Base-by-base conservation (phyloP, 169 alveolate species). In the Fabrea salina region DNA sequence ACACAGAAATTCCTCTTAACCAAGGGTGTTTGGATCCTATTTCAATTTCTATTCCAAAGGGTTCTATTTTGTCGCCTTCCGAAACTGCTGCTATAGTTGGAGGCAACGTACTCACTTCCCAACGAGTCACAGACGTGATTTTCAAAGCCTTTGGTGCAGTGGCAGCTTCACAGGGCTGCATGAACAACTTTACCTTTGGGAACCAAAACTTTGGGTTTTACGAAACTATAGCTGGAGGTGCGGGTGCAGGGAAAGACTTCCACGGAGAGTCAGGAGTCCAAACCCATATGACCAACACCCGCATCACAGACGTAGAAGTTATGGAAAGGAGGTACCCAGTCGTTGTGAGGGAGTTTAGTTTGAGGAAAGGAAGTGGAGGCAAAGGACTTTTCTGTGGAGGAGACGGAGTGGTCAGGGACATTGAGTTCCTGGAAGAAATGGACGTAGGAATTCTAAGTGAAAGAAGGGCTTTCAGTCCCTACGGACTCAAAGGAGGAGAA, bases 211-310 rank as follows among this genome's bases (percentile, higher is more conserved):
- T 87, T 41, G 91, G 92, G 4, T 93, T 85, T 80, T 91, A 91
- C 82, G 96, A 93, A 74, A 93, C 97, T 3, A 90, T 93, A 2
- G 92, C 90, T 32, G 97, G 97, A 30, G 97, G 97, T 0, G 79
- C 92, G 1, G 97, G 97, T 27, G 97, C 97, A 19, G 96, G 96
- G 0, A 86, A 90, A 8, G 19, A 72, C 4, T 90, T 92, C 90
- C n/a, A 86, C 58, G 97, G 97, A 7, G 82, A 82, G 68, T 54
- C 79, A 58, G 96, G 93, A 32, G 92, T 91, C 35, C 92, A 93
- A 58, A 84, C 93, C 27, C 97, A 93, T 81, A 93, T 93, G 97
- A 93, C 97, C 0, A 93, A 93, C 70, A 93, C 97, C 0, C 79
- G 97, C 40, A 93, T 93, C 39, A 93, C 96, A 27, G 97, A 93